Conservation (phyloP, 352 stramenopile species). For the Phytophthora colocasiae region DNA sequence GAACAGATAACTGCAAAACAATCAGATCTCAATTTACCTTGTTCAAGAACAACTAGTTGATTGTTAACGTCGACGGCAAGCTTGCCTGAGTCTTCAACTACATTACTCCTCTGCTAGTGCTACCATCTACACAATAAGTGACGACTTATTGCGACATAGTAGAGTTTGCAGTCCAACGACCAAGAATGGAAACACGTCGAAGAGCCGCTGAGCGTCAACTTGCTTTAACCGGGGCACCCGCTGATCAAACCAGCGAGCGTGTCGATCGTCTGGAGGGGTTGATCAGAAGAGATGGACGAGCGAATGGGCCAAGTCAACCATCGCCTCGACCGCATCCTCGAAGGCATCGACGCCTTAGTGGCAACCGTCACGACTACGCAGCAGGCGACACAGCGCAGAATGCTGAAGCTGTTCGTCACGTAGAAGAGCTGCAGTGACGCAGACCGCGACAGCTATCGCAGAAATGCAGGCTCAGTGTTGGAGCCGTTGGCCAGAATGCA, state of each 20-base stretch:
- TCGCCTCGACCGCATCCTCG: conserved; percentile 8
- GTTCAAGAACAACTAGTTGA: too few species aligned
- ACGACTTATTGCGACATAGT: conserved; percentile 25
- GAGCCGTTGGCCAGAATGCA: too few species aligned
- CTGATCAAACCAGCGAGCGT: too few species aligned
- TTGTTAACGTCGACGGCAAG: too few species aligned
- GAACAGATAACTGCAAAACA: too few species aligned
- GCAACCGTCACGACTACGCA: conserved; percentile 1
- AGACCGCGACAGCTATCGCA: conserved; percentile 1
- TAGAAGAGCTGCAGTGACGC: too few species aligned
- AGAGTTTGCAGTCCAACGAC: conserved; percentile 21
- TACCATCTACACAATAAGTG: conserved; percentile 5
- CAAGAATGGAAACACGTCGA: conserved; percentile 15
- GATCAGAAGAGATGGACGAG: conserved; percentile 14
- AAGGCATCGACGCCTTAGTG: conserved; percentile 12
- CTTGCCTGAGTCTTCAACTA: background rate
- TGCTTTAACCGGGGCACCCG: too few species aligned
- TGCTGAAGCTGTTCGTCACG: too few species aligned
- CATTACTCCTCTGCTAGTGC: background rate
- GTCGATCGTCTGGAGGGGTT: too few species aligned
- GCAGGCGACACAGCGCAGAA: background rate
- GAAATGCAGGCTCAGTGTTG: conserved; percentile 1
- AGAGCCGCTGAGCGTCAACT: too few species aligned
- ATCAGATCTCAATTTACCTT: too few species aligned
- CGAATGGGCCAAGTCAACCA: conserved; percentile 12